These are phyloP conservation scores for Macrolepiota fuliginosa DNA, from an alignment of 768 basidiomycete genomes.

Conservation along the genomic window DNA sequence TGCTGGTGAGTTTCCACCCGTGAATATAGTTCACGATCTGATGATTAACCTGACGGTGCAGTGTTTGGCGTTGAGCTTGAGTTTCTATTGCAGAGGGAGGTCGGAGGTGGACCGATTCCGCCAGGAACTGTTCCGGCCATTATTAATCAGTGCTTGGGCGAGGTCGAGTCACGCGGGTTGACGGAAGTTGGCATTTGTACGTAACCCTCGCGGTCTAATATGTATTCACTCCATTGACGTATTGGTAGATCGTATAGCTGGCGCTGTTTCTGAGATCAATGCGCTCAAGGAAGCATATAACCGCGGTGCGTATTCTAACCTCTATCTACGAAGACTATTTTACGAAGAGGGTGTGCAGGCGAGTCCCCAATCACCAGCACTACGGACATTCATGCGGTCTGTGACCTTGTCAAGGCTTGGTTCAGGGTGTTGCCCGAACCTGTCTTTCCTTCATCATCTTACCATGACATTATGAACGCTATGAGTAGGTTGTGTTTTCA, in stretches of 20 bases:
- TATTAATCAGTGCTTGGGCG: slow-evolving; percentile 61
- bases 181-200: slow-evolving; percentile 82
- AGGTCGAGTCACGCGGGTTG: slow-evolving; percentile 74
- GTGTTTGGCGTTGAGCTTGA: slow-evolving; percentile 79
- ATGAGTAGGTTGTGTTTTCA: slow-evolving; percentile 48
- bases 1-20: slow-evolving; percentile 51
- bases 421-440: slow-evolving; percentile 81
- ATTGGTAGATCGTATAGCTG: slow-evolving; percentile 73
- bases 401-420: slow-evolving; percentile 84
- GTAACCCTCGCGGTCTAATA: slow-evolving; percentile 23
- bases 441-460: slow-evolving; percentile 68
- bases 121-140: slow-evolving; percentile 64
- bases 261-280: slow-evolving; percentile 68
- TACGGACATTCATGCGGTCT: slow-evolving; percentile 80
- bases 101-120: slow-evolving; percentile 41
- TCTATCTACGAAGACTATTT: background rate
- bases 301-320: slow-evolving; percentile 40
- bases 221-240: background rate
- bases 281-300: slow-evolving; percentile 74
- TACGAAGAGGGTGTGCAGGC: slow-evolving; percentile 21
- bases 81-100: slow-evolving; percentile 66
- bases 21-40: background rate
- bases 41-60: slow-evolving; percentile 22
- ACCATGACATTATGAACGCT: slow-evolving; percentile 66
- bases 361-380: slow-evolving; percentile 55